Evolutionary conservation across 1,284 basidiomycete species (phyloP), one percentile per base, ranked within the genome.

Genomic region (Takashimella koratensis): DNA sequence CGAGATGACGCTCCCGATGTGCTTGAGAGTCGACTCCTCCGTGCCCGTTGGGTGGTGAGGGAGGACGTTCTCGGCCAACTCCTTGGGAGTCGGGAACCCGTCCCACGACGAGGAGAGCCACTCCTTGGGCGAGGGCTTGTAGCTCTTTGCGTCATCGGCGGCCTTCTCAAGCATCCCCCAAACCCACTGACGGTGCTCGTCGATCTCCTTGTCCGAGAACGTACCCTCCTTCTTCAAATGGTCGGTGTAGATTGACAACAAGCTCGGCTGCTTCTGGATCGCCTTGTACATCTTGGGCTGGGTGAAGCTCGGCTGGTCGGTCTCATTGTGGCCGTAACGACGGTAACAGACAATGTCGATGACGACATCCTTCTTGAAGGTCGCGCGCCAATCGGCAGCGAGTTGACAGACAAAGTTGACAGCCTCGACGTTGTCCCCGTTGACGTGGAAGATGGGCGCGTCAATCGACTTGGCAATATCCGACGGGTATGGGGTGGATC

Each of bases 401-500:
- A 98, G 86, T 74, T 95, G 91, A 77, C 91, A 96, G 48, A 98
- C 95, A 71, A 94, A 98, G 71, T 90, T 96, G 75, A 98, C 92
- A 23, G 96, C 96, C 77, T 98, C 96, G 63, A 88, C 89, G 66
- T 98, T 95, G 81, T 99, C 96, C 52, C 94, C 96, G 73, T 99
- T 99, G 71, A 98, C 96, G 78, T 98, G 96, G 87, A 98, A 97
- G 78, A 98, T 98, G 57, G 96, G 96, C 0, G 96, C 85, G 70
- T 99, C 96, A 70, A 98, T 98, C 46, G 92, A 86, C 78, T 99
- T 99, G 66, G 96, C 96, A 67, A 99, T 90, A 75, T 99, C 96
- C 52, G 95, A 97, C n/a, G 89, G 89, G 79, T 99, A 98, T 41
- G 96, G 90, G 2, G 96, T 99, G 13, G 95, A 98, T 58, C 95